These are phyloP conservation scores for Xylaria telfairii DNA, from an alignment of 495 filamentous ascomycete species.

Conservation along the genomic window DNA sequence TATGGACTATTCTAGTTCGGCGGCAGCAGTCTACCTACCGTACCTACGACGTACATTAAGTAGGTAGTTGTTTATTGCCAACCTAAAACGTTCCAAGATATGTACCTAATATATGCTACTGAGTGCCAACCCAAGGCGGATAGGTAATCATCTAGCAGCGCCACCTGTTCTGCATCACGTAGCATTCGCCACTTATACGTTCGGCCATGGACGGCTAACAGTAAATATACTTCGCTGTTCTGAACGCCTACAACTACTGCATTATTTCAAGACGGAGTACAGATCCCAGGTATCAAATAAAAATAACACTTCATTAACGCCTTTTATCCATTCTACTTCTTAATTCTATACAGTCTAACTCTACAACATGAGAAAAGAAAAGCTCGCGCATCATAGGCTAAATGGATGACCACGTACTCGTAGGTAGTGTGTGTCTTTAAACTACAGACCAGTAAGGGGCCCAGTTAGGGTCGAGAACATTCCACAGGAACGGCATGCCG, in stretches of 20 bases:
- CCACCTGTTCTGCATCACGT: no score
- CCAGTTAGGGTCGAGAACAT: conserved; percentile 37
- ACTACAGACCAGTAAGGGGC: conserved; percentile 30
- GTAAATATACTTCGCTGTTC: background rate
- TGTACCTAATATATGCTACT: no score
- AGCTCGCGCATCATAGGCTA: background rate
- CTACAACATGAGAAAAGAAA: background rate
- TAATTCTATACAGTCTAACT: background rate
- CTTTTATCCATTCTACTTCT: conserved; percentile 8
- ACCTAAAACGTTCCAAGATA: no score
- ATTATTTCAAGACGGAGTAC: background rate
- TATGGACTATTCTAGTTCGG: no score
- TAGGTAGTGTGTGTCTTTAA: conserved; percentile 1
- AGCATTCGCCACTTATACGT: no score
- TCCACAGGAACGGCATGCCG: conserved; percentile 51
- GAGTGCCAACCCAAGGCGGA: no score
- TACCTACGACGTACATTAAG: no score
- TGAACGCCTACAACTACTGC: background rate
- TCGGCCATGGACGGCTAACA: background rate
- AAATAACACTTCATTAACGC: background rate
- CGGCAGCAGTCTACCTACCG: no score
- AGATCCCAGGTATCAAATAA: background rate
- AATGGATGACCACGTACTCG: background rate
- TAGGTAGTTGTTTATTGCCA: no score
- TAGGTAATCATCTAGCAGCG: no score